These are phyloP conservation scores for Oryza glaberrima DNA, from an alignment of 176 grass and related monocot species.

Conservation along the genomic window DNA sequence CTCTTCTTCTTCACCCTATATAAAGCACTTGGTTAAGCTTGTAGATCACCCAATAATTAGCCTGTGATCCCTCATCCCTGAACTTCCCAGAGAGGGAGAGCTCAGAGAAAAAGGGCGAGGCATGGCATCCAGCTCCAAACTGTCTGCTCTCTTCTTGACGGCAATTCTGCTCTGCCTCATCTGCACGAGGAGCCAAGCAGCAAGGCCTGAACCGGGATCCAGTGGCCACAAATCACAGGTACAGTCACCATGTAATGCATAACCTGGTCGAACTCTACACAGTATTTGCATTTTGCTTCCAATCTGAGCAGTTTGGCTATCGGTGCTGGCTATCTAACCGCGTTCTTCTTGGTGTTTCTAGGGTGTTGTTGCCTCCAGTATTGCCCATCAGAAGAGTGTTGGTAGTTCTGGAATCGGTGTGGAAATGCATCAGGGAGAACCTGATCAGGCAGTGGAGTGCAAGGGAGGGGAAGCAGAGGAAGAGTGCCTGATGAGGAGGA, in stretches of 20 bases:
- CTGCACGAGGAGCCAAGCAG: conserved; percentile 30
- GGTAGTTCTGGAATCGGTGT: background rate
- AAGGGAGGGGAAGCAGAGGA: conserved; percentile 26
- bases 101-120: background rate
- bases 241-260: background rate
- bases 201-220: conserved; percentile 41
- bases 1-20: conserved; percentile 25
- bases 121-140: conserved; percentile 44
- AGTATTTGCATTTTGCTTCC: background rate
- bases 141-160: conserved; percentile 30
- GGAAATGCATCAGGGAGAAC: conserved; percentile 26
- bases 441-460: conserved; percentile 21
- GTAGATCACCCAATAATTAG: conserved; percentile 3
- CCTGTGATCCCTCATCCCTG: background rate
- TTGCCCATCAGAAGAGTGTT: background rate
- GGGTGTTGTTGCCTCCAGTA: background rate
- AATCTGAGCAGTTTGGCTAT: no score
- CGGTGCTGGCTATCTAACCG: background rate
- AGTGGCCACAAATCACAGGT: conserved; percentile 38
- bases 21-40: background rate
- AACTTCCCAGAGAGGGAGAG: background rate
- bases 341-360: background rate
- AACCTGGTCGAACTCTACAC: background rate
- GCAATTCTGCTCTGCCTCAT: conserved; percentile 49
- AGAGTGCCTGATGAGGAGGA: conserved; percentile 65